These are phyloP conservation scores for Ogataea hybrid DNA, from an alignment of 1,139 yeast genomes.

Conservation along the genomic window DNA sequence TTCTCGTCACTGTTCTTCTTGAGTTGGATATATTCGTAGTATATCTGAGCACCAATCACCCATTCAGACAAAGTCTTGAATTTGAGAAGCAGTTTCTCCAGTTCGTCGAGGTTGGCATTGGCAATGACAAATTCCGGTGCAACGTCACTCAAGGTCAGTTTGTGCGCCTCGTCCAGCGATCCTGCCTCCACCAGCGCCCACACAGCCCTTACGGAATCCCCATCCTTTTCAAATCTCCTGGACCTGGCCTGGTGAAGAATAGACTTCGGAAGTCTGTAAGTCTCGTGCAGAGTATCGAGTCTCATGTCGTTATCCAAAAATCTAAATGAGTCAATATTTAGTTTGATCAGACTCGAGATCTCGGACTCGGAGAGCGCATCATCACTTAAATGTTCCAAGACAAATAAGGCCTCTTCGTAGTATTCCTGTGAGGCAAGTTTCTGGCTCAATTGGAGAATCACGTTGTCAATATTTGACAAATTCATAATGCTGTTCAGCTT, in stretches of 20 bases:
- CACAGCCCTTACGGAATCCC: constrained; percentile 59
- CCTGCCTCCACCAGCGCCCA: constrained; percentile 62
- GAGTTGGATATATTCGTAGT: constrained; percentile 43
- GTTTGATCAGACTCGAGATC: constrained; percentile 46
- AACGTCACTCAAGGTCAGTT: constrained; percentile 49
- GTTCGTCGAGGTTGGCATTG: constrained; percentile 36
- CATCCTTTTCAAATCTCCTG: constrained; percentile 39
- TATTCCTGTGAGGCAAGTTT: no score
- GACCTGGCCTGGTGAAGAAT: constrained; percentile 55
- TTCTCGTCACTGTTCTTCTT: constrained; percentile 3
- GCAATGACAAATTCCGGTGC: constrained; percentile 69
- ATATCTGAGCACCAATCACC: constrained; percentile 61
- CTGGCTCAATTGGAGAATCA: no score
- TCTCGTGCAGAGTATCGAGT: constrained; percentile 36
- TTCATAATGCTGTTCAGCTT: no score
- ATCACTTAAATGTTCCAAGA: no score
- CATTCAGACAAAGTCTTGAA: constrained; percentile 53
- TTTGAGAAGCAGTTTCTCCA: constrained; percentile 43
- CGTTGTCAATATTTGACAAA: no score
- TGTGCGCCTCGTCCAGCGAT: constrained; percentile 63
- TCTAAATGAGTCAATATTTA: constrained; percentile 44
- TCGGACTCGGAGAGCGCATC: constrained; percentile 42
- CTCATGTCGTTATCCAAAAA: constrained; percentile 30
- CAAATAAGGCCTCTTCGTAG: no score
- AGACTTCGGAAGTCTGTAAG: constrained; percentile 45